Conservation (phyloP, 371 early-diverging fungal genomes). For the Saksenaea vasiformis region DNA sequence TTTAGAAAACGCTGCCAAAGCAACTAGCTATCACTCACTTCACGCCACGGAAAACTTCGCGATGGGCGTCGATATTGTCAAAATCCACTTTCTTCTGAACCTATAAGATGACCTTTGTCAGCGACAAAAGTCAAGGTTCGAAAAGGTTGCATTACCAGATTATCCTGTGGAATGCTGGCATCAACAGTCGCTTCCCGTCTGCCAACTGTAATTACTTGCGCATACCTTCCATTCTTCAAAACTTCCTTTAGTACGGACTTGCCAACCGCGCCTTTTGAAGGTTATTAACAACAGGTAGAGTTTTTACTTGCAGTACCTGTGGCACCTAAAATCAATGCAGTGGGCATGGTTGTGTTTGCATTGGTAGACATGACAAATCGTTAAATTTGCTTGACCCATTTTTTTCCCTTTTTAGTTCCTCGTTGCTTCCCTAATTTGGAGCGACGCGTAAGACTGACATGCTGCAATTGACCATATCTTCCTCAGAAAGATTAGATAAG, state of each 20-base stretch:
- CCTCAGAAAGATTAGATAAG: neutral
- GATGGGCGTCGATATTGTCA: conserved; percentile 45
- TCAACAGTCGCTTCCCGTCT: conserved; percentile 59
- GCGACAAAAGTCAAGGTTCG: too few species aligned
- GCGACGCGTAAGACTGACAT: neutral
- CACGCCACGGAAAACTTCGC: conserved; percentile 41
- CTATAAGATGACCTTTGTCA: conserved; percentile 10
- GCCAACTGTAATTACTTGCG: conserved; percentile 63
- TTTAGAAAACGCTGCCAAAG: conserved; percentile 9
- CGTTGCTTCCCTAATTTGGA: neutral
- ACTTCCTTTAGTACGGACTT: conserved; percentile 65
- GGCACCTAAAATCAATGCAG: conserved; percentile 43
- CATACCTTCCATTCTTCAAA: conserved; percentile 59
- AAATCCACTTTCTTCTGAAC: conserved; percentile 46
- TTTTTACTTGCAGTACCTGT: conserved; percentile 24
- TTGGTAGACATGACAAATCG: neutral
- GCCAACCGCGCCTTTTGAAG: conserved; percentile 66
- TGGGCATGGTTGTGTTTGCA: conserved; percentile 7
- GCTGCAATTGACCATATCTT: neutral
- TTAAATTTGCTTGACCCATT: neutral
- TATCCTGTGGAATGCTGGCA: conserved; percentile 55
- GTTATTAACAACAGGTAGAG: neutral
- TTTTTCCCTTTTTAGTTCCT: neutral
- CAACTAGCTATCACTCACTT: conserved; percentile 29
- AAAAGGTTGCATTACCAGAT: conserved; percentile 35